Evolutionary conservation across 805 yeast species (phyloP).

Genomic region (Debaryomyces hansenii): DNA sequence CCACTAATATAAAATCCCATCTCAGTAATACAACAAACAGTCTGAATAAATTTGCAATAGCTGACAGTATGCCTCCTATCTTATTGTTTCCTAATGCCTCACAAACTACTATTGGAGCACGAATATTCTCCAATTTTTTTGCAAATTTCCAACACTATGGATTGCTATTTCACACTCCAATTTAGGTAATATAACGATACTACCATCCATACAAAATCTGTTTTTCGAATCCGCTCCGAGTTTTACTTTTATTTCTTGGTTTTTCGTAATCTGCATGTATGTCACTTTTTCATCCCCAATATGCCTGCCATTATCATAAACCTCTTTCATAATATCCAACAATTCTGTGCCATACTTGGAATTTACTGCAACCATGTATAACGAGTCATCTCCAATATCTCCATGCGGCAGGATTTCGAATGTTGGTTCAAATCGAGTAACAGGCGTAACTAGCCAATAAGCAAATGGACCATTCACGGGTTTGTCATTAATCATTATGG

Average conservation of each 20-base stretch:
- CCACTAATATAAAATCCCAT: no score
- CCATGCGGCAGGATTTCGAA: slow-evolving; percentile 67
- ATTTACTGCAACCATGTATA: slow-evolving; percentile 50
- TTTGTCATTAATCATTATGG: slow-evolving; percentile 15
- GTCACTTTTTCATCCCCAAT: slow-evolving; percentile 46
- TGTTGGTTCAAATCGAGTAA: slow-evolving; percentile 56
- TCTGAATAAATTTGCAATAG: no score
- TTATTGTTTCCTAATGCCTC: no score
- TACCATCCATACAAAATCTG: slow-evolving; percentile 71
- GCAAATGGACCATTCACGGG: slow-evolving; percentile 45
- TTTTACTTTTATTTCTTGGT: slow-evolving; percentile 22
- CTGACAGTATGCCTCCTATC: no score
- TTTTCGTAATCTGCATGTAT: slow-evolving; percentile 36
- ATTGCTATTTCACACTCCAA: slow-evolving; percentile 12
- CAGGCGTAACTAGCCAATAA: slow-evolving; percentile 59
- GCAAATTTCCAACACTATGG: slow-evolving; percentile 16
- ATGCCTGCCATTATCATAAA: slow-evolving; percentile 59
- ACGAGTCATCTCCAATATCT: slow-evolving; percentile 35
- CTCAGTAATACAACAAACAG: no score
- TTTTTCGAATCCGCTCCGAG: slow-evolving; percentile 18
- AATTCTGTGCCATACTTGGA: slow-evolving; percentile 35
- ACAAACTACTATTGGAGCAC: slow-evolving; percentile 7
- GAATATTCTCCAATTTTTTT: slow-evolving; percentile 20
- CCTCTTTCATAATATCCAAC: slow-evolving; percentile 57
- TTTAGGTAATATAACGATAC: slow-evolving; percentile 39